These are phyloP conservation scores for Fusarium sp. DNA, from an alignment of 2,329 filamentous ascomycete genomes.

Conservation along the genomic window DNA sequence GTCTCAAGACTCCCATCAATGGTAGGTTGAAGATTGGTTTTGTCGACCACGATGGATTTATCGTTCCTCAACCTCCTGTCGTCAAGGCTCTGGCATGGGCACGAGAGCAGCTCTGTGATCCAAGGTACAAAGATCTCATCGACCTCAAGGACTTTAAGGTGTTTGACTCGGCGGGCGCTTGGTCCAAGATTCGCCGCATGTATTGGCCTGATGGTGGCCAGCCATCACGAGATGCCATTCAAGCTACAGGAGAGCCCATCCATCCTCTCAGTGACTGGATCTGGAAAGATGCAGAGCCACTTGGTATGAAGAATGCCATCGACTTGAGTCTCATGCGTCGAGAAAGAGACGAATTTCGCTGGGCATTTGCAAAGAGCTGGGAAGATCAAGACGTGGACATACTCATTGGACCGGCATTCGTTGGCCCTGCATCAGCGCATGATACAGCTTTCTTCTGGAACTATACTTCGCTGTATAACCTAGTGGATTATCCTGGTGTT, in stretches of 20 bases:
- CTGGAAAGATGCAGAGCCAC: not conserved
- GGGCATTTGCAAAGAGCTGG: not conserved
- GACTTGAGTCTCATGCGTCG: not conserved
- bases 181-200: not conserved
- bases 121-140: not conserved
- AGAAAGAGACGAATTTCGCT: not conserved
- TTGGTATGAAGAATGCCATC: not conserved
- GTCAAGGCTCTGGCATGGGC: slow-evolving; percentile 56
- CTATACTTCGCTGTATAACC: slow-evolving; percentile 71
- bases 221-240: not conserved
- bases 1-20: slow-evolving; percentile 51
- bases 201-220: not conserved
- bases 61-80: slow-evolving; percentile 67
- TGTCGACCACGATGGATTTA: slow-evolving; percentile 51
- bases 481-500: slow-evolving; percentile 68
- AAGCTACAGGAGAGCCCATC: not conserved
- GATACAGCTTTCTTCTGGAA: slow-evolving; percentile 60
- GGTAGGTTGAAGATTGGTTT: slow-evolving; percentile 55
- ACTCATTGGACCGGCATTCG: not conserved
- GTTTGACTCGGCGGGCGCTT: not conserved
- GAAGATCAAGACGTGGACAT: not conserved
- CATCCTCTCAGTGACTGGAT: not conserved
- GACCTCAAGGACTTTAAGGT: not conserved
- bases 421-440: slow-evolving; percentile 1
- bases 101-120: not conserved